Conservation (phyloP, 2,329 filamentous ascomycete species). For the Botrytis hyacinthi region DNA sequence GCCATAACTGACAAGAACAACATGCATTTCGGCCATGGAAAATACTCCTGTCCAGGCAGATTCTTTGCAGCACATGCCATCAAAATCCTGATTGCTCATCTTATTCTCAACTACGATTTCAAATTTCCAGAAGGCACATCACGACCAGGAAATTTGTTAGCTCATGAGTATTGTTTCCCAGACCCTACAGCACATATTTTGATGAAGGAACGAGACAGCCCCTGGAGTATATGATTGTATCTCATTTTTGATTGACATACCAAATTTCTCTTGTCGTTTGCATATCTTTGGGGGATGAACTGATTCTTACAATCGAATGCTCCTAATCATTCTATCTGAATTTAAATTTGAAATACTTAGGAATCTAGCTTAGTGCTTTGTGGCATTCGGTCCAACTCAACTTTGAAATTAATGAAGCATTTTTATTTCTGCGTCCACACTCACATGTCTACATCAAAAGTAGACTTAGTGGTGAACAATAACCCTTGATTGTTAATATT, state of each 20-base stretch:
- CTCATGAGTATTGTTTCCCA: slow-evolving; percentile 7
- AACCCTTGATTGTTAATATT: background rate
- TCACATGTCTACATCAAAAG: background rate
- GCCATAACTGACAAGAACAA: slow-evolving; percentile 37
- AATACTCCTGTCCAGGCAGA: slow-evolving; percentile 44
- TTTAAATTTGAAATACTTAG: background rate
- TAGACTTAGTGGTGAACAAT: background rate
- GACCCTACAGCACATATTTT: slow-evolving; percentile 24
- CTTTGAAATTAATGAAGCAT: background rate
- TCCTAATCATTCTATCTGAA: background rate
- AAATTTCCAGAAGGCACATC: slow-evolving; percentile 58
- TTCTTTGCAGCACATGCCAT: slow-evolving; percentile 42
- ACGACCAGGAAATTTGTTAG: slow-evolving; percentile 55
- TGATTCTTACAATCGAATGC: background rate
- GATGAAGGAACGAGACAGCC: background rate
- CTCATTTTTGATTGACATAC: background rate
- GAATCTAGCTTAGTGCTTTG: background rate
- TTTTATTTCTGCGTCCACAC: background rate
- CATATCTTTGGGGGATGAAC: background rate
- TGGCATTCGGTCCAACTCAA: background rate
- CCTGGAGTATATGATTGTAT: background rate
- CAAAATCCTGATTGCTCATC: slow-evolving; percentile 47
- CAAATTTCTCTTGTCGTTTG: background rate
- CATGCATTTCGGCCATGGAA: slow-evolving; percentile 42
- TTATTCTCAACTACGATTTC: slow-evolving; percentile 38